These are phyloP conservation scores for Leptodontidium sp. DNA, from an alignment of 2,329 filamentous ascomycete genomes.

Conservation along the genomic window DNA sequence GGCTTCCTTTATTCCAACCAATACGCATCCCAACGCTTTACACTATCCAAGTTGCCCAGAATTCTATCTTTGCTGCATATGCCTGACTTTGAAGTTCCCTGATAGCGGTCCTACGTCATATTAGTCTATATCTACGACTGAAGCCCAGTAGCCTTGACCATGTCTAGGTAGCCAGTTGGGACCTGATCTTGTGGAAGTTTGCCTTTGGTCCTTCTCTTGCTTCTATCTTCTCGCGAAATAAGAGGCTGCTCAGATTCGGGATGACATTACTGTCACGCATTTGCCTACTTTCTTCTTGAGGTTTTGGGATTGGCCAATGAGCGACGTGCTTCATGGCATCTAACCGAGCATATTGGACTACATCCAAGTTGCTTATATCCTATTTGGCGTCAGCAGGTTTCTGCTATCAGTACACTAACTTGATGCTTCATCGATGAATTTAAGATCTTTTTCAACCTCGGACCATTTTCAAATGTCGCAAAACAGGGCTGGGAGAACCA, in stretches of 20 bases:
- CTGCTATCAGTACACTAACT: too few species aligned
- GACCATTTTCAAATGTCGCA: not conserved
- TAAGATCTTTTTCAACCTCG: too few species aligned
- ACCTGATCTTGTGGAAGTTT: not conserved
- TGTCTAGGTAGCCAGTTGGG: not conserved
- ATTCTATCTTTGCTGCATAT: not conserved
- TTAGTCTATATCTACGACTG: not conserved
- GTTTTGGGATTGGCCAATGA: too few species aligned
- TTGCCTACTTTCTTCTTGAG: too few species aligned
- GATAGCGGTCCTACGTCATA: not conserved
- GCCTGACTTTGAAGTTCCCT: not conserved
- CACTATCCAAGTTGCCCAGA: not conserved
- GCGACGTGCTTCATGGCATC: too few species aligned
- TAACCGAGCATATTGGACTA: too few species aligned
- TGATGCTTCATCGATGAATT: too few species aligned
- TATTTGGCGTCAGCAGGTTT: too few species aligned
- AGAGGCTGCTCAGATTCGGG: not conserved
- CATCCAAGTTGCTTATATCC: too few species aligned
- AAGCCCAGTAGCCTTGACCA: not conserved
- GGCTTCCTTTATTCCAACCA: not conserved
- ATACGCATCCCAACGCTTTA: not conserved
- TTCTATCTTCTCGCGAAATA: not conserved
- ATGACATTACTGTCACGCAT: too few species aligned
- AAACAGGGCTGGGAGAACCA: not conserved
- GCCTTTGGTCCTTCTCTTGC: not conserved